phyloP scores from a whole-genome alignment of 106 monocot genomes.

The Dioscorea alata region DNA sequence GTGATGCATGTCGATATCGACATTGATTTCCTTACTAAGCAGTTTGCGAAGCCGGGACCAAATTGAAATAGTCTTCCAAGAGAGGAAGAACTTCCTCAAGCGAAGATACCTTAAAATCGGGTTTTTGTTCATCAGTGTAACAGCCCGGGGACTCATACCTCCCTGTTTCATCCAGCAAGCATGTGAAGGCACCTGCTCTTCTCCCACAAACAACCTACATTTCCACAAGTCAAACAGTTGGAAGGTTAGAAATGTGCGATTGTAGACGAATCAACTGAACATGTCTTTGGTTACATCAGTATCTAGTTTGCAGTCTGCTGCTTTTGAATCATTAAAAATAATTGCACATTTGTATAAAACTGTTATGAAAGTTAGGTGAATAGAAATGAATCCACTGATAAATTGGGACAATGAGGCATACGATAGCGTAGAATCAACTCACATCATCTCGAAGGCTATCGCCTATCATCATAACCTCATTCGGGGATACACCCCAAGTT shows the following conservation, averaged over 20 bases:
- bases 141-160: slow-evolving; percentile 45
- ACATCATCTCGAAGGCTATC: slow-evolving; percentile 97
- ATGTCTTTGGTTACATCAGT: too few relatives aligned
- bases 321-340: background rate
- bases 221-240: background rate
- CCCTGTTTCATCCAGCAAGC: slow-evolving; percentile 86
- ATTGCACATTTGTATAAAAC: background rate
- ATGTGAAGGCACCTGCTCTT: slow-evolving; percentile 86
- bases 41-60: slow-evolving; percentile 9
- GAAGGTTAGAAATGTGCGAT: background rate
- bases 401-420: background rate
- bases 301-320: too few relatives aligned
- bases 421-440: slow-evolving; percentile 13
- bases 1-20: too few relatives aligned
- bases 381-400: background rate
- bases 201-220: slow-evolving; percentile 81
- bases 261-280: too few relatives aligned
- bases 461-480: slow-evolving; percentile 94
- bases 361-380: background rate
- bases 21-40: too few relatives aligned
- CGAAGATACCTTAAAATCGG: slow-evolving; percentile 82
- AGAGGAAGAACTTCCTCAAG: slow-evolving; percentile 55
- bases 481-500: slow-evolving; percentile 69
- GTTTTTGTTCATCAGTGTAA: slow-evolving; percentile 37
- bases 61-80: slow-evolving; percentile 63